phyloP scores from a whole-genome alignment of 371 early-diverging fungal species.

The Conidiobolus incongruus region DNA sequence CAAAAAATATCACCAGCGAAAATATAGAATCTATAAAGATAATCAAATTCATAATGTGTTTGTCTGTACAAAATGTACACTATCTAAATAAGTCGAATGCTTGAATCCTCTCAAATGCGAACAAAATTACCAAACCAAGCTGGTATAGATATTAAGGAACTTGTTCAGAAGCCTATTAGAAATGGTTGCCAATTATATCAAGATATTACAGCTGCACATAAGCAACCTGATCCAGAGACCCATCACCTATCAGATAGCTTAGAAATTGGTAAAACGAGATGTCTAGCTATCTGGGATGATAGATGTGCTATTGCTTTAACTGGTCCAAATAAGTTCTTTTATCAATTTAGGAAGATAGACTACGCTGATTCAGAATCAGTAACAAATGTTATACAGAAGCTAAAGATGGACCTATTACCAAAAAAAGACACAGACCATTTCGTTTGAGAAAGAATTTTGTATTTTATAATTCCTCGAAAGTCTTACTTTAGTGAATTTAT shows the following conservation, averaged over 20 bases:
- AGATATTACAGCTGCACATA: not conserved
- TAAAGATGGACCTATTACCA: not conserved
- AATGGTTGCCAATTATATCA: slow-evolving; percentile 1
- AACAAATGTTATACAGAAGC: slow-evolving; percentile 1
- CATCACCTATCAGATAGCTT: slow-evolving; percentile 1
- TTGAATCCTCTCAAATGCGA: not conserved
- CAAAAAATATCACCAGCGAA: no score
- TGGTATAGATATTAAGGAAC: slow-evolving; percentile 1
- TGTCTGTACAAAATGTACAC: slow-evolving; percentile 4
- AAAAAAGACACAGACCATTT: not conserved
- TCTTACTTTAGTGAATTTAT: not conserved
- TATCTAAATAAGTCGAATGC: not conserved
- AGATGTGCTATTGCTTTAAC: slow-evolving; percentile 2
- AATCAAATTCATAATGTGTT: slow-evolving; percentile 1
- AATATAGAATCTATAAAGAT: no score
- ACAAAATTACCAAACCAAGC: not conserved
- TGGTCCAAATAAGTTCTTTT: slow-evolving; percentile 2
- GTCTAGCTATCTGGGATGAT: slow-evolving; percentile 2
- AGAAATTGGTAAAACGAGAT: slow-evolving; percentile 1
- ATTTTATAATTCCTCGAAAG: slow-evolving; percentile 1
- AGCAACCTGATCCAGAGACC: not conserved
- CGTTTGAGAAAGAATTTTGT: not conserved
- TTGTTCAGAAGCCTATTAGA: not conserved
- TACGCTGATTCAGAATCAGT: not conserved
- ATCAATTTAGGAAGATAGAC: slow-evolving; percentile 2